Percentiles rank a stretch among this genome's conserved stretches.
Conservation (phyloP, 1,284 basidiomycete species). For the Moniliella sp. region DNA sequence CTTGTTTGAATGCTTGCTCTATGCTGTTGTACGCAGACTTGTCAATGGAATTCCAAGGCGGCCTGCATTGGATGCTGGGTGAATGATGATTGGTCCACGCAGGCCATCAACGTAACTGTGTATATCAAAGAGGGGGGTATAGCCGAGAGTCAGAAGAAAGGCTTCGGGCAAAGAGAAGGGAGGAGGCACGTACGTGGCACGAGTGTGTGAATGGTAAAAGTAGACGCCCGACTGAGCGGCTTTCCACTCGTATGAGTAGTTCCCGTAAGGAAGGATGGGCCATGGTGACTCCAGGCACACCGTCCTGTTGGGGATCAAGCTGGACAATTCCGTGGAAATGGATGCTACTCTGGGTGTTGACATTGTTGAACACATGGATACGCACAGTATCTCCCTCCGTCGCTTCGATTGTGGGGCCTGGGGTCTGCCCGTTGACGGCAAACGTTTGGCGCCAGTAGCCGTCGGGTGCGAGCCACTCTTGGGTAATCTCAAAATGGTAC, state of each 20-base stretch:
- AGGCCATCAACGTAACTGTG: too few relatives aligned
- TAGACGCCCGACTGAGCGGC: neutral
- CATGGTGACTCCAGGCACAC: neutral
- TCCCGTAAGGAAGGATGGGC: neutral
- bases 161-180: too few relatives aligned
- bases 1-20: neutral
- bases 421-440: neutral
- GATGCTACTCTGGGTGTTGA: neutral
- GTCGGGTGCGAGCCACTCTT: neutral
- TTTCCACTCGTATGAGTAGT: neutral
- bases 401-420: neutral
- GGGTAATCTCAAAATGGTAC: too few relatives aligned
- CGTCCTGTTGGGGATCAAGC: neutral
- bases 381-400: neutral
- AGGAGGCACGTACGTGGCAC: too few relatives aligned
- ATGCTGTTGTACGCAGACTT: neutral
- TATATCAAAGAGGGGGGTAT: too few relatives aligned
- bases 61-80: neutral
- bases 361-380: neutral
- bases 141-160: too few relatives aligned
- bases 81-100: neutral
- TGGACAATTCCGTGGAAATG: neutral
- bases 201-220: neutral
- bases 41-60: neutral
- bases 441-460: neutral